Conservation (phyloP, 2,329 filamentous ascomycete species). For the Trichoderma oligosporum region DNA sequence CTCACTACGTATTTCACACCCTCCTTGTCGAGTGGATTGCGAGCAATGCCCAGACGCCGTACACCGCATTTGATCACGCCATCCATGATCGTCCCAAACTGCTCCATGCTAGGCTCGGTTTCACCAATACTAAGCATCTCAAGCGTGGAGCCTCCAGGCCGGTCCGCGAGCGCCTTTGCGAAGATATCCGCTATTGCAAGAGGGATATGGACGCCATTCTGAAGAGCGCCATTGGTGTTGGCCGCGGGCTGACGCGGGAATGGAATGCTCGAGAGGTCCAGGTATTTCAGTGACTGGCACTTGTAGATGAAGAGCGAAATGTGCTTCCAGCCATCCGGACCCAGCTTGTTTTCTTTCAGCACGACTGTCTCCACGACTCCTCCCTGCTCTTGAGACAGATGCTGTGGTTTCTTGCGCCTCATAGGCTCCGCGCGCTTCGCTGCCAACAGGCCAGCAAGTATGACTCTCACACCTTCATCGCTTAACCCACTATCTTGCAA, state of each 20-base stretch:
- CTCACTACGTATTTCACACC: conserved; percentile 71
- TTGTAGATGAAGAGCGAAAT: conserved; percentile 87
- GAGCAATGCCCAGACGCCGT: conserved; percentile 74
- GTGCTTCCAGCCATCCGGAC: conserved; percentile 84
- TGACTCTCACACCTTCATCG: conserved; percentile 81
- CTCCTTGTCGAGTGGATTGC: conserved; percentile 71
- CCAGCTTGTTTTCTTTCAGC: conserved; percentile 88
- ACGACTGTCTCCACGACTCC: conserved; percentile 84
- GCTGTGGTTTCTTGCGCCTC: conserved; percentile 47
- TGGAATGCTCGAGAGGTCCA: conserved; percentile 81
- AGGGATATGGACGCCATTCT: conserved; percentile 35
- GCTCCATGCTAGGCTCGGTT: conserved; percentile 66
- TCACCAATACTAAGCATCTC: conserved; percentile 82
- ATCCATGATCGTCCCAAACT: conserved; percentile 74
- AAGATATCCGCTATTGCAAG: conserved; percentile 56
- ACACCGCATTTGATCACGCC: conserved; percentile 76
- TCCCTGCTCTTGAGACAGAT: conserved; percentile 47
- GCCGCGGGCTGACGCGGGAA: conserved; percentile 55
- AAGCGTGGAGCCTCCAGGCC: conserved; percentile 69
- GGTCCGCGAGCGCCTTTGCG: conserved; percentile 69
- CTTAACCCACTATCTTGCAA: conserved; percentile 83
- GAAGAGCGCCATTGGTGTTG: conserved; percentile 29
- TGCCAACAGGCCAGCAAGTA: conserved; percentile 80
- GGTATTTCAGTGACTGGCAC: conserved; percentile 76
- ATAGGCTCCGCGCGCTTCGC: conserved; percentile 61